Conservation (phyloP, 2,329 filamentous ascomycete species). For the Penicillium sp. region DNA sequence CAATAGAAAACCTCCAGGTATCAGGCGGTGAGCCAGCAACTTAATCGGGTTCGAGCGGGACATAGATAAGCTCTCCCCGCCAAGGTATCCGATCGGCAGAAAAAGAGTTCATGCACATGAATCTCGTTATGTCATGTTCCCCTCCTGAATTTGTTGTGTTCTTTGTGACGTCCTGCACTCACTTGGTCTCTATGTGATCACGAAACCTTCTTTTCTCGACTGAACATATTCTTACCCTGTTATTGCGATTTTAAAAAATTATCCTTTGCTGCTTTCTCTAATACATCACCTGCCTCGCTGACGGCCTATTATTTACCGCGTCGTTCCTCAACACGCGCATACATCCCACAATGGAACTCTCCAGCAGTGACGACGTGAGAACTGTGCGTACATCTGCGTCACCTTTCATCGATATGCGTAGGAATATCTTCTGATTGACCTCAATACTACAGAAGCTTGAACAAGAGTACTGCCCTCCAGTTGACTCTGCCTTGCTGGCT, state of each 20-base stretch:
- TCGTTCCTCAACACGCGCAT: not conserved
- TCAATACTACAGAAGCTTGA: constrained; percentile 39
- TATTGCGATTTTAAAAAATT: no score
- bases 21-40: not conserved
- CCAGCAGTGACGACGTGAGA: not conserved
- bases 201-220: no score
- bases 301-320: not conserved
- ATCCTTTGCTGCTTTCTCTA: no score
- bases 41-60: no score
- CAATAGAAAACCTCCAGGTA: no score
- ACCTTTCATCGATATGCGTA: not conserved
- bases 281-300: no score
- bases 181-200: not conserved
- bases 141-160: not conserved
- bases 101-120: not conserved
- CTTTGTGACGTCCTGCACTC: not conserved
- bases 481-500: constrained; percentile 72
- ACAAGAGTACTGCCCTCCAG: constrained; percentile 64
- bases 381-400: not conserved
- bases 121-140: constrained; percentile 2
- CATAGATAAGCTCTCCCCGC: not conserved
- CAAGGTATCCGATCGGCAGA: not conserved
- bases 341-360: not conserved
- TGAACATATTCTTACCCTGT: no score
- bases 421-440: not conserved